A percentile compares a stretch with the other conserved stretches of the same genome.
phyloP scores from a whole-genome alignment of 192 early-diverging fungal genomes.

The Coemansia sp. region DNA sequence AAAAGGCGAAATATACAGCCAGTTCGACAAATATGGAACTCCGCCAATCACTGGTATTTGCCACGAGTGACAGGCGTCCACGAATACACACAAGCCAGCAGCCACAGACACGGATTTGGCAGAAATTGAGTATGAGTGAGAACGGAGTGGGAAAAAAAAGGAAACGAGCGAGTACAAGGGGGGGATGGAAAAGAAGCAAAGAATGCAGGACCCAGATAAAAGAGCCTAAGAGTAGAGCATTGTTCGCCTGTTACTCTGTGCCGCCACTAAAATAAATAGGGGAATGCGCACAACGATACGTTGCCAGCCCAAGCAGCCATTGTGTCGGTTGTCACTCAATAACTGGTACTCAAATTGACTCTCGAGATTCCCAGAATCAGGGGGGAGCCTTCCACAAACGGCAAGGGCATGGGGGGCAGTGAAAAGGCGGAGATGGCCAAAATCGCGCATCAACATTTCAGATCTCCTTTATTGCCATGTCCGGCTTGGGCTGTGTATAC shows the following conservation, averaged over 20 bases:
- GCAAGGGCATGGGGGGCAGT: neutral
- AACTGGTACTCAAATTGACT: conserved; percentile 13
- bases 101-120: neutral
- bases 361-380: neutral
- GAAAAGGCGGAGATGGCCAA: neutral
- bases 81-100: neutral
- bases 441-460: neutral
- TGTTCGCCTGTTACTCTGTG: conserved; percentile 5
- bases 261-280: conserved; percentile 4
- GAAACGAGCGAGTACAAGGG: neutral
- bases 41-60: neutral
- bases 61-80: neutral
- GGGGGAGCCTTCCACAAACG: neutral
- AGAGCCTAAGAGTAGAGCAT: neutral
- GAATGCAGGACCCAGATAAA: conserved; percentile 6
- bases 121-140: neutral
- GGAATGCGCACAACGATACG: neutral
- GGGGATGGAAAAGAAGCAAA: neutral
- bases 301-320: neutral
- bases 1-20: neutral
- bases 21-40: neutral
- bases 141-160: neutral
- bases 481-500: neutral
- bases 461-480: neutral
- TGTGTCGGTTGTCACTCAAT: conserved; percentile 9